Evolutionary conservation across 164 flowering plant genomes (phyloP), one percentile per base, ranked within the genome.

Genomic region (Stephania japonica): DNA sequence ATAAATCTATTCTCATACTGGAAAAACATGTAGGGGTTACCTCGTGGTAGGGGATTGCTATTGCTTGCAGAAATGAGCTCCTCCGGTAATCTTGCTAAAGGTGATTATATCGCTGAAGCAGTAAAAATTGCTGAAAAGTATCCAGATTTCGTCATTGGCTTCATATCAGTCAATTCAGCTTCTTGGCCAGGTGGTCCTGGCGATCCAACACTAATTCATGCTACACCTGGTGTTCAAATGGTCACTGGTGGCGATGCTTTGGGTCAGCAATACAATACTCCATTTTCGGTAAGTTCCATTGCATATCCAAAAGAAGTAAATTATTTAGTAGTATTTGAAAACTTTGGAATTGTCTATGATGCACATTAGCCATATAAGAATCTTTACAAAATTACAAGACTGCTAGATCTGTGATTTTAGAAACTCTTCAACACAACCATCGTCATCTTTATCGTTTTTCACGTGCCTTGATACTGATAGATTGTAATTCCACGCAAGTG

Each of bases 1-100:
- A 27, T 53, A 38, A 19, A 26, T 38, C n/a, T 21, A 19, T 47
- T 69, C n/a, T 1, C 26, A 32, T 7, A 73, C 32, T 53, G 74
- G 24, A 38, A 62, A 16, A 74, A 26, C 59, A 59, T n/a, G 18
- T 67, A 95, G 99, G 99, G 99, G 43, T 81, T 93, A 82, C 87
- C 98, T 68, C 92, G 84, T 63, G 99, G 99, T 42, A 88, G 96
- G 75, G 98, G 97, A 23, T 80, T 95, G 70, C 83, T 95, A 77
- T 79, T 95, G 83, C 91, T 93, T 53, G 99, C 99, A 74, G 99
- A 95, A 85, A 95, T 95, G 99, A 95, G 99, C 82, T 95, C 99
- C 47, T 84, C 98, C 71, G 99, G 97, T 75, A 95, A 89, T 77
- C 86, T 95, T 76, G 99, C 99, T 69, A 91, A 69, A 61, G 98